Evolutionary conservation across 2,329 filamentous ascomycete genomes (phyloP).

Genomic region (Ceratocystis smalleyi): DNA sequence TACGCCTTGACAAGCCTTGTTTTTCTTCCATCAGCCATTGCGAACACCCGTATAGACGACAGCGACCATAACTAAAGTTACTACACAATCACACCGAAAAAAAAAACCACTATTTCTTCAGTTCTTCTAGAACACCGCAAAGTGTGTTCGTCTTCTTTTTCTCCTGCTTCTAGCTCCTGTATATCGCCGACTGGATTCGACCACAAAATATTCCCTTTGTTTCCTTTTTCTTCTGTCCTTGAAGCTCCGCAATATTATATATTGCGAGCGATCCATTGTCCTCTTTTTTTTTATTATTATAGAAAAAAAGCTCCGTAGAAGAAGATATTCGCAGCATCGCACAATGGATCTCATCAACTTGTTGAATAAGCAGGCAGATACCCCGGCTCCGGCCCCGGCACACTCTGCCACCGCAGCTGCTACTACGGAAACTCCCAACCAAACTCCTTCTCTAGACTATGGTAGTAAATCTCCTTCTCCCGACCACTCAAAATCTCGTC

Average conservation of each 20-base stretch:
- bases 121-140: neutral
- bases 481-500: constrained; percentile 19
- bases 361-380: constrained; percentile 14
- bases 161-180: neutral
- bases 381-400: neutral
- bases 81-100: neutral
- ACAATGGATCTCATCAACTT: constrained; percentile 16
- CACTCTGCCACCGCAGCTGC: neutral
- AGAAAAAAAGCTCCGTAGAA: constrained; percentile 1
- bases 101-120: neutral
- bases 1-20: neutral
- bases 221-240: neutral
- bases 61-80: neutral
- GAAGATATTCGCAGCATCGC: neutral
- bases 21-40: neutral
- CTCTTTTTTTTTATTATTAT: constrained; percentile 4
- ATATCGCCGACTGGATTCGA: constrained; percentile 15
- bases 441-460: constrained; percentile 15
- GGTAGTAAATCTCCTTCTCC: constrained; percentile 23
- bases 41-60: neutral
- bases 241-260: neutral
- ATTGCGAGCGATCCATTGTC: neutral
- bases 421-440: constrained; percentile 9
- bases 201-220: neutral
- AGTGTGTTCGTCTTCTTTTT: neutral